Evolutionary conservation across 495 filamentous ascomycete species (phyloP), one percentile per base, ranked within the genome.

Genomic region (Platismatia glauca): DNA sequence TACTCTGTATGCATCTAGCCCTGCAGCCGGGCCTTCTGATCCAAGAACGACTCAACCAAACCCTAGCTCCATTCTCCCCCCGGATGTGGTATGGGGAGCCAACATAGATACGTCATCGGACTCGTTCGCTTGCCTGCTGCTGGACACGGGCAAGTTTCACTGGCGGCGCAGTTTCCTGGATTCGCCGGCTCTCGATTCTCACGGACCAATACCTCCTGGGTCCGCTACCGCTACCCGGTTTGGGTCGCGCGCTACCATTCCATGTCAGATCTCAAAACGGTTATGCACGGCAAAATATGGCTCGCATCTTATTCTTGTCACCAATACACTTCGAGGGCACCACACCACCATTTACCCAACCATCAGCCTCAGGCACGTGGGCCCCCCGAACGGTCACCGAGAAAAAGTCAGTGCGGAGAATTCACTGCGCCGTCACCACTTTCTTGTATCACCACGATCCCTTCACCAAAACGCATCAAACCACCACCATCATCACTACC

Each of bases 201-300:
- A 8, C 4, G 5, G 3, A 16, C 50, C 50, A 20, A 53, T 33
- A 15, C 6, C 29, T 53, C 50, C n/a, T 34, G 18, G 29, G 7
- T 33, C 3, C n/a, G n/a, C n/a, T n/a, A n/a, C 33, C n/a, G 5
- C 15, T 33, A 41, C 29, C 18, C 48, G 37, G 41, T 56, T 16
- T 46, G 7, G 27, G 16, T 43, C 29, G 38, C 24, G 29, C 52
- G 31, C 35, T 41, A 44, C 24, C 16, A 33, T 31, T 35, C 22
- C 37, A 44, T 39, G 60, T 62, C 52, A 37, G 27, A 59, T 35
- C 22, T 46, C 58, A 59, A 59, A 56, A 18, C 24, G 20, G 20
- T 43, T 55, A 53, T 55, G 60, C 60, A 46, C 60, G 60, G 60
- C 60, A 62, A 53, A 34, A 56, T 43, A 22, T 41, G 50, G 56